Base-by-base conservation (phyloP, 2,329 filamentous ascomycete genomes). In the Hymenoscyphus linearis region DNA sequence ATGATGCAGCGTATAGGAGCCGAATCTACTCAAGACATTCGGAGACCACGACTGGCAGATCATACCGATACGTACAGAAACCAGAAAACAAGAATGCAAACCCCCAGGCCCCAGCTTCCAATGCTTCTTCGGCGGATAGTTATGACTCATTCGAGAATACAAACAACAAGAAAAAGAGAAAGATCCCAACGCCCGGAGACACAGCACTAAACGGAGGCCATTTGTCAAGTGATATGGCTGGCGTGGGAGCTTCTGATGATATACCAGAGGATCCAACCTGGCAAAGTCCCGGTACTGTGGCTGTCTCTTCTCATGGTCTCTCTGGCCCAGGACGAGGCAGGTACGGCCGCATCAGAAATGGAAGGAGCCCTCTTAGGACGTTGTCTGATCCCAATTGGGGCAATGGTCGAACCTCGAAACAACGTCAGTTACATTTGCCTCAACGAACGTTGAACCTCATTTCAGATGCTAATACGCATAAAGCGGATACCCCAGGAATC, bases 151-250 rank as follows among this genome's bases (percentile, higher is more conserved):
- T 97, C 70, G 95, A 99, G 75, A 98, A 98, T 71, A 96, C 91
- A 37, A 98, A 96, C 75, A 99, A 99, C 74, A 99, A 99, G 77
- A 99, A 98, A 80, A 98, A 99, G 76, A 85, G 95, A 68, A 99
- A 99, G 77, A 98, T 99, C 40, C 95, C 95, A 0, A 92, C 92
- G 0, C 91, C 91, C 10, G 89, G 90, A 18, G 89, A 90, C 69
- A 80, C 86, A 14, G 83, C 75, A 3, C 67, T 71, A 35, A 74
- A 73, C 58, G 71, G 71, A n/a, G 66, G 66, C 53, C 71, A 72
- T 62, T 75, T 89, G 57, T 85, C 85, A 16, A 80, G 83, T 31
- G 86, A 89, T 66, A 79, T 89, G 74, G 82, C 85, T 47, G 84
- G 79, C 68, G 82, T 88, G 80, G 84, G 83, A 52, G 79, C 88